A percentile compares a stretch with the other conserved stretches of the same genome.
Conservation (phyloP, 1,139 yeast species). For the Lodderomyces metapsilosis region DNA sequence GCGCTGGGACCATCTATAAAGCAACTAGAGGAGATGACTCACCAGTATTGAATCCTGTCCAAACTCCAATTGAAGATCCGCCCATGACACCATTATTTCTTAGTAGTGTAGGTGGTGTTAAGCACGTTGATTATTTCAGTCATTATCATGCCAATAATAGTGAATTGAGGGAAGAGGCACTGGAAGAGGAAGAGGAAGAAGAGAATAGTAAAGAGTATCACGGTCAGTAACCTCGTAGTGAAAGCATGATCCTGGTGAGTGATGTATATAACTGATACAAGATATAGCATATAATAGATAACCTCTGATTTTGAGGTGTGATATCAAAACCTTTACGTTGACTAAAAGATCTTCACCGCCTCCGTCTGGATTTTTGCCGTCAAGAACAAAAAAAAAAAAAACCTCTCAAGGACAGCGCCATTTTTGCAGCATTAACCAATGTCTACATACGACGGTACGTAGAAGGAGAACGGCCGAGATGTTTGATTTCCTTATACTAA, state of each 20-base stretch:
- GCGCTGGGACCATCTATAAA: not conserved
- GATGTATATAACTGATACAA: not conserved
- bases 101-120: conserved; percentile 14
- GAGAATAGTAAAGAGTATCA: not conserved
- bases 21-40: conserved; percentile 25
- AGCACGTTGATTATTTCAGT: conserved; percentile 13
- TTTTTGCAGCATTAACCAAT: conserved; percentile 15
- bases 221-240: not conserved
- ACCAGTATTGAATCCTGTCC: conserved; percentile 42
- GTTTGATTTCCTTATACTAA: conserved; percentile 18
- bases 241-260: not conserved
- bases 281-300: not conserved
- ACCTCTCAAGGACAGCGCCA: not conserved
- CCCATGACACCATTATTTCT: conserved; percentile 49
- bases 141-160: conserved; percentile 1
- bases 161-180: conserved; percentile 15
- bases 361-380: not conserved
- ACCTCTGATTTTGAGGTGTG: too few species aligned
- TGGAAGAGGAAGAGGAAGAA: conserved; percentile 9
- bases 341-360: too few species aligned
- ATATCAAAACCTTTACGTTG: too few species aligned
- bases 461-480: too few species aligned
- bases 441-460: conserved; percentile 48
- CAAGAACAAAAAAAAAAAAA: conserved; percentile 2
- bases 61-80: conserved; percentile 43